A percentile compares a stretch with the other conserved stretches of the same genome.
phyloP scores from a whole-genome alignment of 805 yeast species.

The Clavispora santaluciae region DNA sequence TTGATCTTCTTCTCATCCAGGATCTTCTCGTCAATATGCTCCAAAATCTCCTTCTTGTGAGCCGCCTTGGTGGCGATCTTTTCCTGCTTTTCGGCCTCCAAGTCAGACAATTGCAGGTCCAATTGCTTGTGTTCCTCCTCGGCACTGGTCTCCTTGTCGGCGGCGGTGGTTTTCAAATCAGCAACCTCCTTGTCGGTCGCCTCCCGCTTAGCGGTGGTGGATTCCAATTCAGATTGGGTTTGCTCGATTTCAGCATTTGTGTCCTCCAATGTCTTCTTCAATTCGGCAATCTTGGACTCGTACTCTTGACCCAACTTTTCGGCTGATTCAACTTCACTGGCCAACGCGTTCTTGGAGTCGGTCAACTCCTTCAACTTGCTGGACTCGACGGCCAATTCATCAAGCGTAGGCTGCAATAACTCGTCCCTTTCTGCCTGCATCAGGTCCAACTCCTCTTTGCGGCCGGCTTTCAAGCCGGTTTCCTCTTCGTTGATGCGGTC shows the following conservation, averaged over 20 bases:
- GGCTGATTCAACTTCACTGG: constrained; percentile 40
- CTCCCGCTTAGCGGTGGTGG: constrained; percentile 32
- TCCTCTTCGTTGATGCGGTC: constrained; percentile 42
- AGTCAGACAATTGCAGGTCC: constrained; percentile 38
- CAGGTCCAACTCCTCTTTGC: constrained; percentile 43
- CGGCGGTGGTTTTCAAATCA: constrained; percentile 24
- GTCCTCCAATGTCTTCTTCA: constrained; percentile 39
- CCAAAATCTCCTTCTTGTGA: constrained; percentile 31
- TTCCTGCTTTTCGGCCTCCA: constrained; percentile 36
- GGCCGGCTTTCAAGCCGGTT: constrained; percentile 37
- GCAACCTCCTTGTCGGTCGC: constrained; percentile 36
- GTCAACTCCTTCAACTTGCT: constrained; percentile 45
- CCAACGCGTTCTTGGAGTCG: constrained; percentile 43
- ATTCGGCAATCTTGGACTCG: constrained; percentile 40
- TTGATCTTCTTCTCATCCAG: constrained; percentile 48
- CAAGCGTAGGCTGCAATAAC: constrained; percentile 50
- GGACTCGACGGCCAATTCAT: constrained; percentile 47
- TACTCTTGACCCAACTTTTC: constrained; percentile 43
- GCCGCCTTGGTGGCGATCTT: constrained; percentile 31
- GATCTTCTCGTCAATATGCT: constrained; percentile 29
- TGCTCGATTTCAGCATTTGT: constrained; percentile 35
- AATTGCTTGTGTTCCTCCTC: constrained; percentile 31
- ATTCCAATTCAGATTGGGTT: constrained; percentile 29
- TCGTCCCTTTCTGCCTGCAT: constrained; percentile 52
- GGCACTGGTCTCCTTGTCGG: constrained; percentile 22